Evolutionary conservation across 163 green algal genomes (phyloP), one percentile per base, ranked within the genome.

Genomic region (Scenedesmus sp.): DNA sequence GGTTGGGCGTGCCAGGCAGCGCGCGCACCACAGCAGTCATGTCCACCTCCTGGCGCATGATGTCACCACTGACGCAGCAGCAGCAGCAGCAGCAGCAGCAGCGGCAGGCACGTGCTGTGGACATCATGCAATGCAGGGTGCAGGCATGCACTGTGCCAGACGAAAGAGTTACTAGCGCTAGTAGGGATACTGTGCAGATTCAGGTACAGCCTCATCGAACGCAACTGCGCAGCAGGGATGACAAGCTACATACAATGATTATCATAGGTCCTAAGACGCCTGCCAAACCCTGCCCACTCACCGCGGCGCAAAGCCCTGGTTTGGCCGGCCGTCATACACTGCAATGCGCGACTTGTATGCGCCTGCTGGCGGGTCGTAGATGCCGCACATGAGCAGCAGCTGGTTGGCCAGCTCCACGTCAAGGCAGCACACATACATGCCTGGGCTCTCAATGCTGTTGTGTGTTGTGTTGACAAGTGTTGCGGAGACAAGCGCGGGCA

Each of bases 371-470:
- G 77, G 55, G 26, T 92, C 88, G 67, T 84, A 92, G 10, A 92
- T 88, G 57, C 88, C 88, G 62, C 88, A 92, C 79, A 82, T 82
- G 7, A 87, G 77, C 88, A 92, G 34, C 59, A 92, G 79, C 60
- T 92, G 77, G 46, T 88, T 87, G 4, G 8, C 7, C 46, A 82
- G 62, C 62, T 92, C 81, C n/a, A 92, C 62, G 55, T 92, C 88
- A 34, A 92, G 26, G 88, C 88, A 82, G 81, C 88, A 92, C n/a
- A 92, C 84, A 54, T 92, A 92, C 77, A 92, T 88, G 60, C 88
- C 88, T 4, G 88, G 59, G 55, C 60, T 82, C 6, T 87, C 79
- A 5, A 92, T 92, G 2, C 88, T 92, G 88, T 66, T 57, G 16
- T 46, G 34, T 46, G 15, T 52, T 5, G 79, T 46, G 26, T 3